Evolutionary conservation across 2,329 filamentous ascomycete species (phyloP).

Genomic region (Nannizziopsis arthrosporioides): DNA sequence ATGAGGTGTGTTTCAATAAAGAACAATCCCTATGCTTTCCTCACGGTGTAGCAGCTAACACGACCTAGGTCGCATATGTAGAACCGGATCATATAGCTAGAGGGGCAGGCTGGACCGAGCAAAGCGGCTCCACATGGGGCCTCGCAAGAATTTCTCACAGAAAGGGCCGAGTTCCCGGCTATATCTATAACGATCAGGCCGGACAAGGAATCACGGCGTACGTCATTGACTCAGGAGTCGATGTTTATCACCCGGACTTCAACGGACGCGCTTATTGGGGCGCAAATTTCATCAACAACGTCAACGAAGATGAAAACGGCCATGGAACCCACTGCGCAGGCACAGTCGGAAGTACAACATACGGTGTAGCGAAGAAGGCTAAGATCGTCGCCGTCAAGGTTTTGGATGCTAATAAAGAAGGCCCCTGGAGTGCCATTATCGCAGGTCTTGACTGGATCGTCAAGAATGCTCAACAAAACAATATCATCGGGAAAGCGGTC

Average conservation of each 20-base stretch:
- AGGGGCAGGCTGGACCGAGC: slow-evolving; percentile 5
- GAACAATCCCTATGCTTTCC: too few relatives aligned
- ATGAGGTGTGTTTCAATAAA: too few relatives aligned
- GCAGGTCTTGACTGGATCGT: slow-evolving; percentile 21
- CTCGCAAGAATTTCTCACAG: slow-evolving; percentile 26
- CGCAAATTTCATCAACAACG: slow-evolving; percentile 22
- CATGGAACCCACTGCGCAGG: slow-evolving; percentile 33
- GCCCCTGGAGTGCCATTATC: slow-evolving; percentile 27
- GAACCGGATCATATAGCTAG: slow-evolving; percentile 9
- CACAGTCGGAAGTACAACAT: slow-evolving; percentile 26
- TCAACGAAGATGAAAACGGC: slow-evolving; percentile 20
- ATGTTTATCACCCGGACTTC: slow-evolving; percentile 25
- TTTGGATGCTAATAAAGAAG: slow-evolving; percentile 27
- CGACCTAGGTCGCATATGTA: slow-evolving; percentile 10
- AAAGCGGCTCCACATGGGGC: slow-evolving; percentile 23
- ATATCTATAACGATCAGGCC: slow-evolving; percentile 28
- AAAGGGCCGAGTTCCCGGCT: slow-evolving; percentile 18
- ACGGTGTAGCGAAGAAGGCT: slow-evolving; percentile 30
- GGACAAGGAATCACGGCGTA: slow-evolving; percentile 28
- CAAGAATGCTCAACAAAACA: slow-evolving; percentile 23
- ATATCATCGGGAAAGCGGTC: slow-evolving; percentile 23
- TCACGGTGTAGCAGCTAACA: too few relatives aligned
- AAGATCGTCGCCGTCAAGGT: slow-evolving; percentile 39
- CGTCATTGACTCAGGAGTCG: slow-evolving; percentile 30
- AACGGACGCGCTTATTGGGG: slow-evolving; percentile 27